phyloP scores from a whole-genome alignment of 768 basidiomycete species.

The Lactifluus piperatus region DNA sequence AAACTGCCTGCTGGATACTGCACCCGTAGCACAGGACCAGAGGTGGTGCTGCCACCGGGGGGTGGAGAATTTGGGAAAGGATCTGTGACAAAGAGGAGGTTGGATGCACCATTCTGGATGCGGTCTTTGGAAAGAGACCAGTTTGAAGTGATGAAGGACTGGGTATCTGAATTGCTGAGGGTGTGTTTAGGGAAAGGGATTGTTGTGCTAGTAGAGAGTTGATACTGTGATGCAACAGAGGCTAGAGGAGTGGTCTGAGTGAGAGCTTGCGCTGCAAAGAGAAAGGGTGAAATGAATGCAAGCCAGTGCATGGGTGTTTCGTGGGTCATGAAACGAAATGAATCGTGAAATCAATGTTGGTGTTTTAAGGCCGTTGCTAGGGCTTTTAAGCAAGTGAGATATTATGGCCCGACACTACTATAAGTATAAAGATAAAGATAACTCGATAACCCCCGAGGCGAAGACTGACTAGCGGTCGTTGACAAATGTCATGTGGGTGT shows the following conservation, averaged over 20 bases:
- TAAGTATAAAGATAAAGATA: background rate
- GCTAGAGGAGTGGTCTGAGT: conserved; percentile 2
- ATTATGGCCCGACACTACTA: no score
- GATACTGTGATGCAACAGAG: conserved; percentile 40
- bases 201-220: conserved; percentile 49
- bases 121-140: conserved; percentile 57
- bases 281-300: background rate
- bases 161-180: conserved; percentile 40
- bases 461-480: background rate
- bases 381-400: background rate
- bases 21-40: conserved; percentile 41
- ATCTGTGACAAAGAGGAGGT: conserved; percentile 57
- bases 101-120: conserved; percentile 47
- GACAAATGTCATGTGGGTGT: no score
- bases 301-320: background rate
- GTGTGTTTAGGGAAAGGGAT: conserved; percentile 61
- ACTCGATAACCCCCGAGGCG: background rate
- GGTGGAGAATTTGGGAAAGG: conserved; percentile 49
- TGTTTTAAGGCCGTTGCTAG: background rate
- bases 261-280: background rate
- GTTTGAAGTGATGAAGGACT: conserved; percentile 40
- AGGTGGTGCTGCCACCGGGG: conserved; percentile 26
- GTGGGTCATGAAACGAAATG: no score
- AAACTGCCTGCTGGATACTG: conserved; percentile 57
- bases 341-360: no score